Base-by-base conservation (phyloP, 805 yeast species). In the Lipomyces yamanashiensis region DNA sequence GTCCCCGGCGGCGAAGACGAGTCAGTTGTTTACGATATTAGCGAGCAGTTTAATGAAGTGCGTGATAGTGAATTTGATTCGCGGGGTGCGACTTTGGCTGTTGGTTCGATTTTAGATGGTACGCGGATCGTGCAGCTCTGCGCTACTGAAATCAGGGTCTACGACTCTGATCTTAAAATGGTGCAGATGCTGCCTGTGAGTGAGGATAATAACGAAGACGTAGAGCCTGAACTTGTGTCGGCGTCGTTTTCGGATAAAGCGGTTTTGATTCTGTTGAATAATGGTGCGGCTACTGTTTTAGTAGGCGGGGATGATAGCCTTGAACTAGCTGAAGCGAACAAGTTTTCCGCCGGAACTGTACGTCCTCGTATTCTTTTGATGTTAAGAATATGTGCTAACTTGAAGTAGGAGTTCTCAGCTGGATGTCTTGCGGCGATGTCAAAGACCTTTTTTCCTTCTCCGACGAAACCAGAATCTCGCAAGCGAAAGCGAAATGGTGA, bases 91-190 rank as follows among this genome's bases (percentile, higher is more conserved):
- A 90, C 96, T 0, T 79, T 90, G 10, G 85, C 85, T 41, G 85
- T 89, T 71, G 89, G 87, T 23, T 85, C 87, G 48, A 75, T 88
- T 61, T 80, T 82, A 54, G 73, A 76, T 6, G 79, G 86, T 7
- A 81, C 84, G 44, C 81, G 84, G 69, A 85, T 90, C 43, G 82
- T 91, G 17, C 97, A 92, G 73, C 85, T 90, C 1, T 87, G 95
- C 0, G 84, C 88, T 0, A 82, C 84, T 44, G 85, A 84, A 58
- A 81, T 91, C 37, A 80, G 82, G 37, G 72, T 90, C 1, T 90
- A 85, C 74, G 86, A 87, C 70, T 80, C 84, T 61, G 81, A 82
- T 54, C 87, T 90, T 74, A 82, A 82, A 61, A 80, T 81, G 59
- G 70, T 84, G 33, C 74, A 70, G 54, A 66, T 61, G 61, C n/a